Base-by-base conservation (phyloP, 495 filamentous ascomycete genomes). In the Hypoxylon perforatum region DNA sequence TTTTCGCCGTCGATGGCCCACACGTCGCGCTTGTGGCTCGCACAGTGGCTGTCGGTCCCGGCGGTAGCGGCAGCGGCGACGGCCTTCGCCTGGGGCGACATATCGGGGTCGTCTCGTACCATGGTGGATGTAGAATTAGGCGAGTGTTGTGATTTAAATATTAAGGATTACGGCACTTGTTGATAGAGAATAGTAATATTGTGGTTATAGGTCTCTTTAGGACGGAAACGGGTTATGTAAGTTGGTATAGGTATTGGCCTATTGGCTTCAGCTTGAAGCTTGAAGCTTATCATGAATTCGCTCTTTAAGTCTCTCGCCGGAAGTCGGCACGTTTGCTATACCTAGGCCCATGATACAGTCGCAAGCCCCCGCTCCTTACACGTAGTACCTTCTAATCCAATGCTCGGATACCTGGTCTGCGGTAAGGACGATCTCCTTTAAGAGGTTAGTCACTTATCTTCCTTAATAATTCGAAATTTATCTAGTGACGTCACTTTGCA, bases 31-130 rank as follows among this genome's bases (percentile, higher is more conserved):
- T 18, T 42, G 50, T 69, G 65, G 22, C 28, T 17, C 10, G 38
- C 55, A 56, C 65, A 69, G 60, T 69, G 65, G n/a, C 50, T 5
- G 54, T 52, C 35, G 6, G 18, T 38, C 12, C 6, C n/a, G 1
- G 19, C 42, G 10, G 42, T 9, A 18, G 30, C 17, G 15, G 38
- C 3, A 14, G 44, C 11, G 17, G 35, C 36, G 41, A 9, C 7
- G 15, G 18, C 49, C 11, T 36, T 25, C 33, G 7, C 17, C 49
- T 21, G 49, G 17, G 49, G 49, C 23, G 33, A 44, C 14, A 8
- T 5, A 1, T 55, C n/a, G n/a, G n/a, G 18, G 36, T 35, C 12
- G 51, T 42, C 21, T 38, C 17, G 51, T 42, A 10, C 35, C 36
- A 42, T 55, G 19, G 5, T 42, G 8, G 46, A n/a, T n/a, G 23